These are phyloP conservation scores for Grosmannia penicillata DNA, from an alignment of 2,329 filamentous ascomycete genomes.

Conservation along the genomic window DNA sequence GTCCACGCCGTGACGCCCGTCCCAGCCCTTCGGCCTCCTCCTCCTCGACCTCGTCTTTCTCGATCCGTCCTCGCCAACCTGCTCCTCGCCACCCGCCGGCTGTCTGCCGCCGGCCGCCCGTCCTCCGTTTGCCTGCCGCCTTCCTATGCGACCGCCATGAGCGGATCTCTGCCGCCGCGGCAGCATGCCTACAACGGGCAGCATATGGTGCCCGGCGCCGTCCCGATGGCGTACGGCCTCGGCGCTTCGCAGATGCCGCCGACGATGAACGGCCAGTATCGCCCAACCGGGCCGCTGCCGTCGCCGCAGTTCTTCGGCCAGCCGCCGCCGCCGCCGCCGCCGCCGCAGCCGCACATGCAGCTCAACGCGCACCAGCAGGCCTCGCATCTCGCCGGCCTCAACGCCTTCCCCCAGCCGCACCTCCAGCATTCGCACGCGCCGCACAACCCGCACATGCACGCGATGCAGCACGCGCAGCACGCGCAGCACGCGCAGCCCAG, in stretches of 20 bases:
- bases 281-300: constrained; percentile 2
- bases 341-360: neutral
- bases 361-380: neutral
- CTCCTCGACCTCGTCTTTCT: no score
- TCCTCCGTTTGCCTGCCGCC: neutral
- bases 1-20: no score
- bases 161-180: constrained; percentile 24
- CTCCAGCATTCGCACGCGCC: no score
- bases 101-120: neutral
- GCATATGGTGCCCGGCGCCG: constrained; percentile 11
- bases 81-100: neutral
- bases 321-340: constrained; percentile 1
- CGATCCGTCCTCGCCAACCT: no score
- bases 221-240: constrained; percentile 8
- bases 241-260: constrained; percentile 7
- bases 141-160: constrained; percentile 21
- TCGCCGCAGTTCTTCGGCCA: constrained; percentile 8
- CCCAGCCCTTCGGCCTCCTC: no score
- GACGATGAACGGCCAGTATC: constrained; percentile 3
- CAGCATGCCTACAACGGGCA: constrained; percentile 23
- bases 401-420: no score
- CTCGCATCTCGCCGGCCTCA: neutral
- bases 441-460: constrained; percentile 2
- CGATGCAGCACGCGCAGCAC: no score
- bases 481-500: no score